Evolutionary conservation across 2,329 filamentous ascomycete species (phyloP).

Genomic region (Xylariaceae sp.): DNA sequence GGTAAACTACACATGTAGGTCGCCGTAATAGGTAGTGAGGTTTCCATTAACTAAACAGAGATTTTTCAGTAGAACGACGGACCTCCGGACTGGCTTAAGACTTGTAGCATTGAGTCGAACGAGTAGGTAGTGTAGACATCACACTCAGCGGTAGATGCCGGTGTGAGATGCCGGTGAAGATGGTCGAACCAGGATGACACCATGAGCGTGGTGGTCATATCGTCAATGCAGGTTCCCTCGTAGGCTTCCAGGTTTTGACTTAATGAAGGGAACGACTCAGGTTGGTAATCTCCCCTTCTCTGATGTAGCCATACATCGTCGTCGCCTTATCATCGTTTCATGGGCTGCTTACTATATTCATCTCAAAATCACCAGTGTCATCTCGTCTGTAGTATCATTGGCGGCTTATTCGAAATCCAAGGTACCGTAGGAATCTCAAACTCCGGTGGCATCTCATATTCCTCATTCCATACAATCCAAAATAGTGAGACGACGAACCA

Average conservation of each 20-base stretch:
- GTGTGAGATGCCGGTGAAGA: constrained; percentile 39
- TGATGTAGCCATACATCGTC: not conserved
- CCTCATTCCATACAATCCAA: constrained; percentile 18
- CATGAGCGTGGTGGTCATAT: constrained; percentile 31
- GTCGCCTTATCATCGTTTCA: not conserved
- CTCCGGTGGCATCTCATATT: not conserved
- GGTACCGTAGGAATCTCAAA: not conserved
- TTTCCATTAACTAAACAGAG: too few species aligned
- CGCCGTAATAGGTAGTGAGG: not conserved
- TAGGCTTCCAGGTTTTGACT: constrained; percentile 24
- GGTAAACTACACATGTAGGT: not conserved
- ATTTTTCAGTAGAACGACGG: not conserved
- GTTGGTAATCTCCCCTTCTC: too few species aligned
- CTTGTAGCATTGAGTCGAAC: too few species aligned
- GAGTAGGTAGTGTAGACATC: too few species aligned
- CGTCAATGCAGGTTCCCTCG: constrained; percentile 33
- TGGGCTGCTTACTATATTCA: constrained; percentile 22
- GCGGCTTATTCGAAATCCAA: not conserved
- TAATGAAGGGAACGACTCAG: constrained; percentile 27
- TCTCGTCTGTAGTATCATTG: constrained; percentile 1
- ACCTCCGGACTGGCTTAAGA: not conserved
- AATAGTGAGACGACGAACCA: constrained; percentile 14
- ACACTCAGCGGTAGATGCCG: constrained; percentile 33
- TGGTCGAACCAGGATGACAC: constrained; percentile 34
- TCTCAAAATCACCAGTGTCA: constrained; percentile 7